phyloP scores from a whole-genome alignment of 805 yeast genomes.

The Torulaspora delbrueckii region DNA sequence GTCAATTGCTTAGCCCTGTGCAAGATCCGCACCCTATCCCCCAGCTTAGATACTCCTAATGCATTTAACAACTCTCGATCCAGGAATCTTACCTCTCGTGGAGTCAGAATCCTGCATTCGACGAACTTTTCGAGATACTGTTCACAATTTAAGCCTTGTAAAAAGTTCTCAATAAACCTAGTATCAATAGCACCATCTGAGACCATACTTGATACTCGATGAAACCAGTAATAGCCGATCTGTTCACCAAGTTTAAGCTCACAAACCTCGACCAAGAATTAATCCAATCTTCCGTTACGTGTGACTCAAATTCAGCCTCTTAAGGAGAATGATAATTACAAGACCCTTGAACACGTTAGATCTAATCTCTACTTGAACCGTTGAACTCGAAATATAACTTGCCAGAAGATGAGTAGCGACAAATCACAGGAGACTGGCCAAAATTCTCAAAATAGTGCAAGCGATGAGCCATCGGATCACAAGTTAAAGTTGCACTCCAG shows the following conservation, averaged over 20 bases:
- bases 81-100: constrained; percentile 30
- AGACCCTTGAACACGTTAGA: not conserved
- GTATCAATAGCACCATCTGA: constrained; percentile 4
- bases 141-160: constrained; percentile 21
- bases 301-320: not conserved
- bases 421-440: not conserved
- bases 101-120: constrained; percentile 20
- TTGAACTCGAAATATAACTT: not conserved
- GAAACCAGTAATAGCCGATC: no score
- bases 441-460: not conserved
- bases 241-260: no score
- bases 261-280: no score
- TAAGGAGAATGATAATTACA: not conserved
- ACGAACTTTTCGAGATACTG: constrained; percentile 22
- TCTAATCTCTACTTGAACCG: not conserved
- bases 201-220: not conserved
- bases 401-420: not conserved
- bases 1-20: constrained; percentile 46
- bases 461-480: not conserved
- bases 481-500: constrained; percentile 14
- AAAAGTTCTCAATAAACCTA: constrained; percentile 21
- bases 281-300: not conserved
- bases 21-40: constrained; percentile 73
- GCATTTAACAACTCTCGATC: constrained; percentile 64
- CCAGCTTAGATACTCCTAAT: constrained; percentile 69